These are phyloP conservation scores for Chaetomidium leptoderma DNA, from an alignment of 495 filamentous ascomycete genomes.

Conservation along the genomic window DNA sequence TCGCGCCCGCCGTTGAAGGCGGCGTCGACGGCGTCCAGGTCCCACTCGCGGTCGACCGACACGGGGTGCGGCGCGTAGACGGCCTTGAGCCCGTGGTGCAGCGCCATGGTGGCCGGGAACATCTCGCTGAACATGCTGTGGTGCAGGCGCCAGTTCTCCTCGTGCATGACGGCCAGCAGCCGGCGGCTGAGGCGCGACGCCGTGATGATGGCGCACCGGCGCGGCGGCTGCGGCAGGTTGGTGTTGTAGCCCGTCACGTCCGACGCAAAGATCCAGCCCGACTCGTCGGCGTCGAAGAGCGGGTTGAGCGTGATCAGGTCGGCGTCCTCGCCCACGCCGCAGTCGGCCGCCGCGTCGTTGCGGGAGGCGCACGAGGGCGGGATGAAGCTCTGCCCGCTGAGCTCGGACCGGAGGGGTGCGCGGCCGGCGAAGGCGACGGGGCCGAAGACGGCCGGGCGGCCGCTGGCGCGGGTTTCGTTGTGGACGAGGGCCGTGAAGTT, in stretches of 20 bases:
- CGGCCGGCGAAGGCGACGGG: conserved; percentile 61
- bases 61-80: conserved; percentile 91
- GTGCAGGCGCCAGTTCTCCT: conserved; percentile 68
- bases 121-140: conserved; percentile 94
- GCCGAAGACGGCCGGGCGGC: conserved; percentile 70
- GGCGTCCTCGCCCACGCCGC: conserved; percentile 87
- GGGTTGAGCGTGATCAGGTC: conserved; percentile 95
- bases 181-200: conserved; percentile 74
- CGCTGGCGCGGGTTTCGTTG: conserved; percentile 48
- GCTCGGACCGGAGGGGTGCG: conserved; percentile 55
- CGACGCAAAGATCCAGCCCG: conserved; percentile 78
- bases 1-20: conserved; percentile 84
- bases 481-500: conserved; percentile 62
- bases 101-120: conserved; percentile 77
- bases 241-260: conserved; percentile 85
- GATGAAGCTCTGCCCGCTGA: conserved; percentile 56
- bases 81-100: conserved; percentile 93
- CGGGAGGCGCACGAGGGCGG: conserved; percentile 41
- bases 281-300: conserved; percentile 80
- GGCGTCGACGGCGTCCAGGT: conserved; percentile 62
- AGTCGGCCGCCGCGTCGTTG: conserved; percentile 37
- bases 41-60: conserved; percentile 82
- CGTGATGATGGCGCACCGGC: conserved; percentile 80
- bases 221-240: conserved; percentile 60
- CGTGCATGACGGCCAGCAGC: conserved; percentile 81